phyloP scores from a whole-genome alignment of 1,139 yeast species.

The Geotrichum carabidarum region DNA sequence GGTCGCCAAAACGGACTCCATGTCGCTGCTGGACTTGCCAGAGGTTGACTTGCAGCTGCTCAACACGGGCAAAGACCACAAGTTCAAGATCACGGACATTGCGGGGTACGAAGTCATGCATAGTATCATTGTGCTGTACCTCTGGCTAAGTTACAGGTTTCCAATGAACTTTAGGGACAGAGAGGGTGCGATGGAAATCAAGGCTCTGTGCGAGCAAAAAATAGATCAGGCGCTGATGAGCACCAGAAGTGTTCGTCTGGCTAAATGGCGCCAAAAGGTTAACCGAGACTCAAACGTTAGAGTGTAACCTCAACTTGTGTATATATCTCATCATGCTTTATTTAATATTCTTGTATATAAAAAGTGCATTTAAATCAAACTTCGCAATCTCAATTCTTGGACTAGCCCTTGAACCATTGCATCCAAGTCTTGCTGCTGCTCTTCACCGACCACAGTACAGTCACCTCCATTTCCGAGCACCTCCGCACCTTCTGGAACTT shows the following conservation, averaged over 20 bases:
- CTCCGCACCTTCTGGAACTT: conserved; percentile 48
- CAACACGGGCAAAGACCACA: conserved; percentile 16
- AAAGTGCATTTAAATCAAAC: not conserved
- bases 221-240: conserved; percentile 27
- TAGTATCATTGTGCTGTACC: conserved; percentile 58
- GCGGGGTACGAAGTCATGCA: conserved; percentile 59
- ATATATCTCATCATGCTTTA: not conserved
- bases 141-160: conserved; percentile 86
- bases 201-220: conserved; percentile 37
- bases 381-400: not conserved
- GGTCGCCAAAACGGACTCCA: conserved; percentile 32
- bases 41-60: conserved; percentile 24
- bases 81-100: conserved; percentile 16
- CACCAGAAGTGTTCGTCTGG: conserved; percentile 14
- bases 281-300: conserved; percentile 1
- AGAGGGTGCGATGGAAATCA: conserved; percentile 66
- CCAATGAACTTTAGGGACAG: conserved; percentile 75
- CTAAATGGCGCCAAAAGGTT: conserved; percentile 12
- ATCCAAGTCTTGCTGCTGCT: not conserved
- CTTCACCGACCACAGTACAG: conserved; percentile 20
- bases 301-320: not conserved
- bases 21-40: conserved; percentile 31
- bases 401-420: not conserved
- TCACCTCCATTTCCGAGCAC: conserved; percentile 33
- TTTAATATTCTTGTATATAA: not conserved